These are phyloP conservation scores for Botrytis paeoniae DNA, from an alignment of 2,329 filamentous ascomycete species.

Conservation along the genomic window DNA sequence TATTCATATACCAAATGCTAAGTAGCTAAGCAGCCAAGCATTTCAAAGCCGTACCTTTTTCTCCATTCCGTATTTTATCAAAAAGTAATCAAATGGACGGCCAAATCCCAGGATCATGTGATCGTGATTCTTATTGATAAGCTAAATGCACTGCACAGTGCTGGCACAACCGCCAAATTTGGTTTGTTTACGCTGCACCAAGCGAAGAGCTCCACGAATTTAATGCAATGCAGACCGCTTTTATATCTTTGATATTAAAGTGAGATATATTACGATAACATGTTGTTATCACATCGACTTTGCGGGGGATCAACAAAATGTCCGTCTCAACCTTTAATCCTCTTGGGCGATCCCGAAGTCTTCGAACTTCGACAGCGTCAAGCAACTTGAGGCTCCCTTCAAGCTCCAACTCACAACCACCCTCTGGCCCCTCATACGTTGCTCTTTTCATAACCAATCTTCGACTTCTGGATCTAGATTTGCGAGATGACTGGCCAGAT, in stretches of 20 bases:
- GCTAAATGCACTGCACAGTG: background rate
- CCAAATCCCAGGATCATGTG: background rate
- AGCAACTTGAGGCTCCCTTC: slow-evolving; percentile 26
- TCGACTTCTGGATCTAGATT: slow-evolving; percentile 76
- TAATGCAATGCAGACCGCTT: slow-evolving; percentile 13
- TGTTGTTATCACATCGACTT: slow-evolving; percentile 19
- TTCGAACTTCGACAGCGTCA: slow-evolving; percentile 29
- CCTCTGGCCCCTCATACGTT: slow-evolving; percentile 49
- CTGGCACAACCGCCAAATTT: background rate
- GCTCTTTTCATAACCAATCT: slow-evolving; percentile 78
- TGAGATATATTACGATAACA: slow-evolving; percentile 17
- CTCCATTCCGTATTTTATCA: too few relatives aligned
- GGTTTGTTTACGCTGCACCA: background rate
- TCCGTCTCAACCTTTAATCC: slow-evolving; percentile 29
- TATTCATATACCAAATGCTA: background rate
- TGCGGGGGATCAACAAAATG: slow-evolving; percentile 23
- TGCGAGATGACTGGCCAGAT: slow-evolving; percentile 73
- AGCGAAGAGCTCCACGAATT: slow-evolving; percentile 11
- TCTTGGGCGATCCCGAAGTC: slow-evolving; percentile 30
- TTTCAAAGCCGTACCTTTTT: background rate
- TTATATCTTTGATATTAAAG: slow-evolving; percentile 9
- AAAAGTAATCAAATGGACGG: background rate
- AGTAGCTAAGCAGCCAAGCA: slow-evolving; percentile 9
- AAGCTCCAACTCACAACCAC: slow-evolving; percentile 19
- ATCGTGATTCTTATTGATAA: background rate